phyloP scores from a whole-genome alignment of 129 eudicot species.

The Flaveria ramosissima region DNA sequence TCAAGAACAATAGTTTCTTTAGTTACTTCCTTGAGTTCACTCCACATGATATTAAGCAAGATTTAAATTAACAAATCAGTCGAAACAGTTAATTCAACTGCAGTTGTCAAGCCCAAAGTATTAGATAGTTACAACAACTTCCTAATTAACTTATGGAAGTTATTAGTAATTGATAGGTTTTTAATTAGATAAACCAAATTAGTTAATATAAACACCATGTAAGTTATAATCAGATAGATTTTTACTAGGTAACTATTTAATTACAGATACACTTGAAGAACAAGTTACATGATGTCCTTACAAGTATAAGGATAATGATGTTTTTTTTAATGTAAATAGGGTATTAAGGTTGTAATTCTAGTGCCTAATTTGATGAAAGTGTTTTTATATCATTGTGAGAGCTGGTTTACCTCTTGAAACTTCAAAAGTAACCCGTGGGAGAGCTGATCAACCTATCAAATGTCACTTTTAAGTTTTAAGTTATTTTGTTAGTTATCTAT shows the following conservation, averaged over 20 bases:
- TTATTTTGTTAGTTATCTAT: slow-evolving; percentile 4
- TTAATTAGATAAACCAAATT: background rate
- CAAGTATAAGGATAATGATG: too few species aligned
- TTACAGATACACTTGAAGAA: background rate
- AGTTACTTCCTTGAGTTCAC: background rate
- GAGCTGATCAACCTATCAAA: background rate
- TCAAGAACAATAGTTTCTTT: background rate
- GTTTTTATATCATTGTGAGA: background rate
- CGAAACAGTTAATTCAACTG: background rate
- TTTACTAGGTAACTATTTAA: background rate
- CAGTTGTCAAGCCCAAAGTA: background rate
- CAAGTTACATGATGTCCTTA: background rate
- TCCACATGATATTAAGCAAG: background rate
- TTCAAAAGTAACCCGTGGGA: background rate
- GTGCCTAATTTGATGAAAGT: background rate
- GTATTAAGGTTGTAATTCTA: background rate
- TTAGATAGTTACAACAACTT: background rate
- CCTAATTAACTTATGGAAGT: background rate
- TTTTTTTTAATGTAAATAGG: background rate
- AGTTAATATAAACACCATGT: background rate
- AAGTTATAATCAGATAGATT: background rate
- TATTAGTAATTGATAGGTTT: background rate
- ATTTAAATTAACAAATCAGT: background rate
- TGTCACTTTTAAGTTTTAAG: background rate
- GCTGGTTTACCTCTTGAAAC: background rate